Evolutionary conservation across 225 moss, liverwort and hornwort genomes (phyloP), one percentile per base, ranked within the genome.

Genomic region (Physcomitrium patens): DNA sequence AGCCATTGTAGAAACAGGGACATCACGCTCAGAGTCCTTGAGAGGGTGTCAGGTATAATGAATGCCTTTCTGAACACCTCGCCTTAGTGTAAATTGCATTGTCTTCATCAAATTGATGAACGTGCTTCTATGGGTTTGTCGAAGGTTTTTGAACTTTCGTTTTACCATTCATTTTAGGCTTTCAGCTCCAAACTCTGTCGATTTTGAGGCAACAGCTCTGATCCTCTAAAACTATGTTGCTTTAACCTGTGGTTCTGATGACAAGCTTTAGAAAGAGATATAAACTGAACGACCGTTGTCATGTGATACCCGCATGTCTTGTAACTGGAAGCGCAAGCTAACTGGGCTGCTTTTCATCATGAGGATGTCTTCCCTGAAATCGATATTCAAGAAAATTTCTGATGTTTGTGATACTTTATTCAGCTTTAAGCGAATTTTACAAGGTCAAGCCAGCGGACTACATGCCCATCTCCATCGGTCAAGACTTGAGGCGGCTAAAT

Each of bases 351-450:
- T 13, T 62, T 7, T n/a, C n/a, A 37, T 37, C 31, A 37, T 37
- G 31, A 4, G 31, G 31, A 37, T 37, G 31, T 37, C 31, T 37
- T 37, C 31, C 31, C 46, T 45, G 56, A 20, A 66, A 20, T 46
- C 10, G 27, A 59, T 26, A 19, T 41, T 63, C 8, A 9, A 44
- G 56, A 12, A 27, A 48, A 11, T 26, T 17, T 26, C 71, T 70
- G 54, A 45, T 63, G 16, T 63, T 43, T 70, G 27, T 46, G 9
- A 37, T 48, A 19, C 37, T 44, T 70, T 52, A 31, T 82, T 72
- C 88, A 94, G 96, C 96, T 13, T 82, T 99, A 53, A 82, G 99
- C 63, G 99, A 99, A 78, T 75, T 93, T 63, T 99, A 91, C 77
- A 88, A 89, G 65, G 89, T 90, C 54, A 91, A 87, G 65, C 87